Percentiles rank a stretch among this genome's conserved stretches.
Conservation (phyloP, 352 stramenopile genomes). For the Pseudoperonospora humuli region DNA sequence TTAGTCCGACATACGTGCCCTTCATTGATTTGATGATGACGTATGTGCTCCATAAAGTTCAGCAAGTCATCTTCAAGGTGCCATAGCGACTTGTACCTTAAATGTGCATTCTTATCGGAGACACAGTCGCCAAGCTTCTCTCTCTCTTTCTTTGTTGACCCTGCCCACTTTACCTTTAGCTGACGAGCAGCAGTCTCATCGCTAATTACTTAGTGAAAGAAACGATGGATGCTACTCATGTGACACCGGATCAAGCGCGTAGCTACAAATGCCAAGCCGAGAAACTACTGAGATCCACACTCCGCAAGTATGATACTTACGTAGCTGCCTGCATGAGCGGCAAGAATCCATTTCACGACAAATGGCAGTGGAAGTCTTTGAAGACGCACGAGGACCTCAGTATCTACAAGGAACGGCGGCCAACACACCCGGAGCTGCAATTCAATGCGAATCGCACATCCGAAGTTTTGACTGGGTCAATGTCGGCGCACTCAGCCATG, state of each 20-base stretch:
- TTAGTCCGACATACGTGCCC: too few species aligned
- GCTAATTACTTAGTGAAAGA: background rate
- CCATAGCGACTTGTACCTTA: too few species aligned
- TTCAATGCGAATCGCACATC: background rate
- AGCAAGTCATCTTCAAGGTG: too few species aligned
- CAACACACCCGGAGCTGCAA: constrained; percentile 14
- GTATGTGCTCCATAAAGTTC: too few species aligned
- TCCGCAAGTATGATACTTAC: constrained; percentile 16
- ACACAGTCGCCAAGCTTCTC: too few species aligned
- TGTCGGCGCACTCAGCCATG: background rate
- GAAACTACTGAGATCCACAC: constrained; percentile 19
- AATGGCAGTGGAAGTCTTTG: constrained; percentile 27
- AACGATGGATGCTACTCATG: constrained; percentile 2
- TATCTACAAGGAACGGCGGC: constrained; percentile 29
- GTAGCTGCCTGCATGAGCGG: constrained; percentile 3
- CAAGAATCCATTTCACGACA: constrained; percentile 22
- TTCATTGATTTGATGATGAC: too few species aligned
- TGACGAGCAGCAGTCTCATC: too few species aligned
- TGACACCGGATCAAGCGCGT: constrained; percentile 11
- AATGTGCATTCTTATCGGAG: too few species aligned
- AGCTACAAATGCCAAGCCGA: constrained; percentile 14
- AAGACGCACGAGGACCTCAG: constrained; percentile 20
- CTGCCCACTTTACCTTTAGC: too few species aligned
- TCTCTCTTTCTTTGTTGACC: too few species aligned
- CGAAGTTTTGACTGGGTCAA: constrained; percentile 2